phyloP scores from a whole-genome alignment of 805 yeast species.

The Teunomyces funiuensis region DNA sequence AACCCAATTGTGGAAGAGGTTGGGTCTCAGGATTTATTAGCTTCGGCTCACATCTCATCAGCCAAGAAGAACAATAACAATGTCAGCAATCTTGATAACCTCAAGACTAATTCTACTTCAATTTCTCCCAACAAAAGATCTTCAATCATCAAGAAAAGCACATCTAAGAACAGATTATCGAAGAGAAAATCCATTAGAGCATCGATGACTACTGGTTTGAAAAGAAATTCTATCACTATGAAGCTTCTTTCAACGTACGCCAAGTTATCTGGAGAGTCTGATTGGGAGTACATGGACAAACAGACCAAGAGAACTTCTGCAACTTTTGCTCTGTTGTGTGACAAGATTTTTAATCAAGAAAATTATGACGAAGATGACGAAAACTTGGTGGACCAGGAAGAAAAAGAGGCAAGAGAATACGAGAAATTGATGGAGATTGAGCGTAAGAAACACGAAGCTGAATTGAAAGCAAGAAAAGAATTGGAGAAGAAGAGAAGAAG shows the following conservation, averaged over 20 bases:
- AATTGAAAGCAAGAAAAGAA: slow-evolving; percentile 46
- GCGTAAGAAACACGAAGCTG: slow-evolving; percentile 53
- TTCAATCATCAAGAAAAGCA: slow-evolving; percentile 25
- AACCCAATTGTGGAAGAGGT: slow-evolving; percentile 21
- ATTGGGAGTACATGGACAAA: slow-evolving; percentile 68
- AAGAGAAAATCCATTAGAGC: slow-evolving; percentile 38
- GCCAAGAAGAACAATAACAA: slow-evolving; percentile 1
- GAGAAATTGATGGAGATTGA: slow-evolving; percentile 49
- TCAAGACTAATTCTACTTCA: slow-evolving; percentile 1
- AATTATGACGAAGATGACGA: slow-evolving; percentile 50
- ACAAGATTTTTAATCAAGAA: slow-evolving; percentile 73
- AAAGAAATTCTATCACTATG: slow-evolving; percentile 69
- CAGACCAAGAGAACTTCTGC: slow-evolving; percentile 76
- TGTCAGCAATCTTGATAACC: slow-evolving; percentile 1
- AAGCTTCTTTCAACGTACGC: slow-evolving; percentile 73
- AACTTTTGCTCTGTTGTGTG: slow-evolving; percentile 76
- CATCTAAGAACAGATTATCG: slow-evolving; percentile 30
- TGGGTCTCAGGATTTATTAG: slow-evolving; percentile 21
- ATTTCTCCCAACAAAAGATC: slow-evolving; percentile 24
- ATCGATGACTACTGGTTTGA: slow-evolving; percentile 47
- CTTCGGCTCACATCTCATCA: slow-evolving; percentile 25
- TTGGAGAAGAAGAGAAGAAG: slow-evolving; percentile 46
- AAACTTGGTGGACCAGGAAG: slow-evolving; percentile 42
- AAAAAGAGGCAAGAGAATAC: slow-evolving; percentile 41
- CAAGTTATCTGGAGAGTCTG: slow-evolving; percentile 60